These are phyloP conservation scores for Auriscalpium vulgare DNA, from an alignment of 768 basidiomycete species.

Conservation along the genomic window DNA sequence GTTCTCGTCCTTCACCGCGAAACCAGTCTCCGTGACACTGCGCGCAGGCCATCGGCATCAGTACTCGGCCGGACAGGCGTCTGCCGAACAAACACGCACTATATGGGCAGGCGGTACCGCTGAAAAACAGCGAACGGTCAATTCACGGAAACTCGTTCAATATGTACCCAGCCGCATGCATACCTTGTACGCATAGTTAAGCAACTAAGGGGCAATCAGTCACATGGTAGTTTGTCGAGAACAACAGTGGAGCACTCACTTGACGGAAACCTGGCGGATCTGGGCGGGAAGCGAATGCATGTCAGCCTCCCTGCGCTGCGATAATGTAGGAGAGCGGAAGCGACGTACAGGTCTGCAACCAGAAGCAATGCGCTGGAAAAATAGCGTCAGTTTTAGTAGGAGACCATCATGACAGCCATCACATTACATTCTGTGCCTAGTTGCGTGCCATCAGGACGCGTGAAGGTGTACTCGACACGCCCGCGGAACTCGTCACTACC, in stretches of 20 bases:
- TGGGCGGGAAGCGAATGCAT: constrained; percentile 14
- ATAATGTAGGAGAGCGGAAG: neutral
- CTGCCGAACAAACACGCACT: constrained; percentile 26
- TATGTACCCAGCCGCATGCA: neutral
- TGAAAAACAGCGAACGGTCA: constrained; percentile 11
- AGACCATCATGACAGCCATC: neutral
- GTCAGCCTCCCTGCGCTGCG: neutral
- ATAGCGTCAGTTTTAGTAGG: neutral
- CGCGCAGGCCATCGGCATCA: too few relatives aligned
- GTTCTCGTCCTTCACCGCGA: constrained; percentile 60
- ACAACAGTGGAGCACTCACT: constrained; percentile 23
- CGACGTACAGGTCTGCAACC: constrained; percentile 56
- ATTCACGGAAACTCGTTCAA: neutral
- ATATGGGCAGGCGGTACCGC: constrained; percentile 47
- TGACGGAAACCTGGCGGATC: constrained; percentile 62
- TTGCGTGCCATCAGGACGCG: constrained; percentile 56
- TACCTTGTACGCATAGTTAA: constrained; percentile 67
- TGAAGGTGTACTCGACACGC: constrained; percentile 58
- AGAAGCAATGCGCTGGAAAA: constrained; percentile 46
- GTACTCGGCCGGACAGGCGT: too few relatives aligned
- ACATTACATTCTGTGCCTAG: constrained; percentile 53
- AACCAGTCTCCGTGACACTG: constrained; percentile 71
- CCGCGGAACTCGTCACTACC: constrained; percentile 67
- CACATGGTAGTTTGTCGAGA: neutral
- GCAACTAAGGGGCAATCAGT: constrained; percentile 27